A percentile compares a stretch with the other conserved stretches of the same genome.
Evolutionary conservation across 1,139 yeast genomes (phyloP).

Genomic region (Blastobotrys indianensis): DNA sequence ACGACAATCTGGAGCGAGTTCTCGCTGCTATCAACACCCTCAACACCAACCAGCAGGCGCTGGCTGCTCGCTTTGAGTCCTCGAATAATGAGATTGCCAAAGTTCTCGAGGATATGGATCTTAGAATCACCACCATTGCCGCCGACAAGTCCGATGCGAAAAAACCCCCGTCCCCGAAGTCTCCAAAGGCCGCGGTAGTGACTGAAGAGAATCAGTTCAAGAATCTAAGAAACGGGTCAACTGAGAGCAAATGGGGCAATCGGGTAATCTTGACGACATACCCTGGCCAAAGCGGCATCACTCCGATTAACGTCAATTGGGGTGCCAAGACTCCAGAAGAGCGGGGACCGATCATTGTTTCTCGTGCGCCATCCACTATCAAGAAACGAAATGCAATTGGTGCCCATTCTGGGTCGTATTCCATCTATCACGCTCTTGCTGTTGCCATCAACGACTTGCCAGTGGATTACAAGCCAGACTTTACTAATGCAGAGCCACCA

Average conservation of each 20-base stretch:
- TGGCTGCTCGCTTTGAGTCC: slow-evolving; percentile 4
- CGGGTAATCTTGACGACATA: slow-evolving; percentile 41
- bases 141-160: not conserved
- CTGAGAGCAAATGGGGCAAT: slow-evolving; percentile 18
- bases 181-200: not conserved
- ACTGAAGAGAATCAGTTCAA: not conserved
- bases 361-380: slow-evolving; percentile 36
- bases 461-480: slow-evolving; percentile 48
- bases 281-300: slow-evolving; percentile 43
- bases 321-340: slow-evolving; percentile 41
- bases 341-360: slow-evolving; percentile 56
- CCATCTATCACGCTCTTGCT: slow-evolving; percentile 56
- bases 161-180: not conserved
- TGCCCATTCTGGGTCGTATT: slow-evolving; percentile 56
- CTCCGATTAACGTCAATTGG: slow-evolving; percentile 48
- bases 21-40: slow-evolving; percentile 11
- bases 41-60: slow-evolving; percentile 12
- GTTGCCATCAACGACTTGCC: slow-evolving; percentile 51
- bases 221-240: not conserved
- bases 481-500: slow-evolving; percentile 57
- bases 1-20: not conserved
- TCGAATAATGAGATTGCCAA: not conserved
- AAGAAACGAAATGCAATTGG: slow-evolving; percentile 50
- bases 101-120: slow-evolving; percentile 3
- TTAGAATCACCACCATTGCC: not conserved